Evolutionary conservation across 306 rosid genomes (phyloP).

Genomic region (Glycyrrhiza uralensis): DNA sequence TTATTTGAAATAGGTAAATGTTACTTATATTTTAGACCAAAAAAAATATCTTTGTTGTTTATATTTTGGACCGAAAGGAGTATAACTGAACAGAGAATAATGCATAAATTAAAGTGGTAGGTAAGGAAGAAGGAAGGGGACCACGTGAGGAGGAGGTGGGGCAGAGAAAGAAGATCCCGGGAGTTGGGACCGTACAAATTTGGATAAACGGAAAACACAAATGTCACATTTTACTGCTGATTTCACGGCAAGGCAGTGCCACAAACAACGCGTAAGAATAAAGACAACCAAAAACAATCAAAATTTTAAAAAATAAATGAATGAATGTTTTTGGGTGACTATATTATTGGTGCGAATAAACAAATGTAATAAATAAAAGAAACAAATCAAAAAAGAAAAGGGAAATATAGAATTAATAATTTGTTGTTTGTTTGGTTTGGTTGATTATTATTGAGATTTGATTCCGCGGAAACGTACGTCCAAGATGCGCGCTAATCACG

Average conservation of each 20-base stretch:
- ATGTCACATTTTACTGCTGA: conserved; percentile 51
- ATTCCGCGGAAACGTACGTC: conserved; percentile 46
- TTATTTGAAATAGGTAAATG: too few relatives aligned
- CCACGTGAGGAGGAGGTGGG: conserved; percentile 27
- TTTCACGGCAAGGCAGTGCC: conserved; percentile 38
- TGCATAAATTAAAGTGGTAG: not conserved
- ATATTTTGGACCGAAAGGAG: too few relatives aligned
- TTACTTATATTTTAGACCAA: too few relatives aligned
- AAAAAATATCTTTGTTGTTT: too few relatives aligned
- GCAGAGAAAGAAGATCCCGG: not conserved
- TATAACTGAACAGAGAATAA: not conserved
- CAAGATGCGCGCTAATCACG: conserved; percentile 79
- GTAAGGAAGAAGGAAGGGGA: not conserved
- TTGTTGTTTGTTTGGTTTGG: not conserved
- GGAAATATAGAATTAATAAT: not conserved
- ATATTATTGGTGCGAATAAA: too few relatives aligned
- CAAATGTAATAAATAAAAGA: not conserved
- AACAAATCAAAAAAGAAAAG: not conserved
- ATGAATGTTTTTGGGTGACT: too few relatives aligned
- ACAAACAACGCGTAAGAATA: conserved; percentile 31
- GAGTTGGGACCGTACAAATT: conserved; percentile 37
- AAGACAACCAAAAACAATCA: conserved; percentile 4
- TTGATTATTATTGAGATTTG: conserved; percentile 22
- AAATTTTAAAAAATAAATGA: not conserved
- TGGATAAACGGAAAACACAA: conserved; percentile 26